These are phyloP conservation scores for Venturia asperata DNA, from an alignment of 2,329 filamentous ascomycete species.

Conservation along the genomic window DNA sequence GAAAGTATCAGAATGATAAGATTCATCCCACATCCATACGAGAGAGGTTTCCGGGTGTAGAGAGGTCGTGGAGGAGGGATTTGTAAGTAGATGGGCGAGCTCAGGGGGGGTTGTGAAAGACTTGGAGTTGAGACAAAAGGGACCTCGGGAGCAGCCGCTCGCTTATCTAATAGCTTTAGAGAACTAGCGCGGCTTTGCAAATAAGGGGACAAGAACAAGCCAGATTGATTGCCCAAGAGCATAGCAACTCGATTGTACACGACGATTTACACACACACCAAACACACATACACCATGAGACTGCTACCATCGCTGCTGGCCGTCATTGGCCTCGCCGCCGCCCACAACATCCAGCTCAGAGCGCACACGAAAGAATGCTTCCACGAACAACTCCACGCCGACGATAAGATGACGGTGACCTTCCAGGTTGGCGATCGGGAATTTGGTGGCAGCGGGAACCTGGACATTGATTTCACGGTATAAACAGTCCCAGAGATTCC, in stretches of 20 bases:
- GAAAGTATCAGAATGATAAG: background rate
- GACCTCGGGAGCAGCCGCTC: constrained; percentile 6
- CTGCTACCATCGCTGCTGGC: constrained; percentile 25
- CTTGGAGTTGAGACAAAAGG: background rate
- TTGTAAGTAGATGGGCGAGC: background rate
- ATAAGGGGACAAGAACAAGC: background rate
- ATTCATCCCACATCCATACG: background rate
- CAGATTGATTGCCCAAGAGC: background rate
- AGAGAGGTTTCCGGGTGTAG: background rate
- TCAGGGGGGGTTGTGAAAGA: background rate
- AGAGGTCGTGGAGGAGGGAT: background rate
- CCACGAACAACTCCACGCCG: constrained; percentile 83
- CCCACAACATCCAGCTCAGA: constrained; percentile 93
- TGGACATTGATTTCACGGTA: constrained; percentile 99
- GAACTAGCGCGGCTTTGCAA: background rate
- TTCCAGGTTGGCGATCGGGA: constrained; percentile 97
- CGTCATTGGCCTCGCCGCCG: constrained; percentile 55
- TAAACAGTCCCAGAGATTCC: constrained; percentile 26
- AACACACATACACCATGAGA: constrained; percentile 9
- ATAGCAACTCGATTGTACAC: background rate
- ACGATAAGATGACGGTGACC: constrained; percentile 97
- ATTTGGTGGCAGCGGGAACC: constrained; percentile 86
- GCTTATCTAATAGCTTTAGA: background rate
- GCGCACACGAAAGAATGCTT: constrained; percentile 96
- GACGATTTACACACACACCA: background rate